Percentiles rank a stretch among this genome's conserved stretches.
These are phyloP conservation scores for Inosperma sp. DNA, from an alignment of 768 basidiomycete genomes.

Conservation along the genomic window DNA sequence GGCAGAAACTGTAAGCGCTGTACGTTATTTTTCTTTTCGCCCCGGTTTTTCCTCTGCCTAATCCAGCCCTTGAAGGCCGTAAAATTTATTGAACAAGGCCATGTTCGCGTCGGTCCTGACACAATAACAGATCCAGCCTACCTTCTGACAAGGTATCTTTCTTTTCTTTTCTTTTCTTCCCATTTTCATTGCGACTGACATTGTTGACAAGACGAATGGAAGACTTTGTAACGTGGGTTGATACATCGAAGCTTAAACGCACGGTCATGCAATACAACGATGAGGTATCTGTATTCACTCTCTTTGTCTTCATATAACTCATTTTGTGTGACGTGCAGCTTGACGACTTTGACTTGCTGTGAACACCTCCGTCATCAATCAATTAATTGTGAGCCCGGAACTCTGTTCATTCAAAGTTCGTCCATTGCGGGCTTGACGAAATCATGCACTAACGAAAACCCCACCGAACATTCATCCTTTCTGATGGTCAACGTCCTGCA, in stretches of 20 bases:
- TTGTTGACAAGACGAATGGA: conserved; percentile 76
- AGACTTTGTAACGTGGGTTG: conserved; percentile 99
- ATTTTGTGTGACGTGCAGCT: conserved; percentile 51
- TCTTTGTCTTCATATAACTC: conserved; percentile 16
- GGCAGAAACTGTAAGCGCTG: conserved; percentile 92
- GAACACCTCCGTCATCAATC: conserved; percentile 13
- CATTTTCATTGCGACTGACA: conserved; percentile 5
- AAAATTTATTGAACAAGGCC: conserved; percentile 97
- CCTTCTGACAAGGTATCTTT: conserved; percentile 75
- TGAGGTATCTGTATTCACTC: conserved; percentile 48
- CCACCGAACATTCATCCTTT: too few relatives aligned
- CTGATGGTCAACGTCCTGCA: too few relatives aligned
- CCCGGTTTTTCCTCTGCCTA: conserved; percentile 2
- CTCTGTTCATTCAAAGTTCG: too few relatives aligned
- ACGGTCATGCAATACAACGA: conserved; percentile 96
- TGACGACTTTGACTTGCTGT: conserved; percentile 91
- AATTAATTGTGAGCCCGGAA: too few relatives aligned
- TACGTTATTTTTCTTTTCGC: conserved; percentile 38
- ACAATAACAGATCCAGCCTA: conserved; percentile 95
- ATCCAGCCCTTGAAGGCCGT: conserved; percentile 60
- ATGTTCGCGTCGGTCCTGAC: conserved; percentile 94
- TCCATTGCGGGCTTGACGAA: too few relatives aligned
- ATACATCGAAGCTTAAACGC: conserved; percentile 93
- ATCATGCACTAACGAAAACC: too few relatives aligned
- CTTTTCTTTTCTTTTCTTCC: neutral